phyloP scores from a whole-genome alignment of 257 asterid species.

The Scutellaria minor region DNA sequence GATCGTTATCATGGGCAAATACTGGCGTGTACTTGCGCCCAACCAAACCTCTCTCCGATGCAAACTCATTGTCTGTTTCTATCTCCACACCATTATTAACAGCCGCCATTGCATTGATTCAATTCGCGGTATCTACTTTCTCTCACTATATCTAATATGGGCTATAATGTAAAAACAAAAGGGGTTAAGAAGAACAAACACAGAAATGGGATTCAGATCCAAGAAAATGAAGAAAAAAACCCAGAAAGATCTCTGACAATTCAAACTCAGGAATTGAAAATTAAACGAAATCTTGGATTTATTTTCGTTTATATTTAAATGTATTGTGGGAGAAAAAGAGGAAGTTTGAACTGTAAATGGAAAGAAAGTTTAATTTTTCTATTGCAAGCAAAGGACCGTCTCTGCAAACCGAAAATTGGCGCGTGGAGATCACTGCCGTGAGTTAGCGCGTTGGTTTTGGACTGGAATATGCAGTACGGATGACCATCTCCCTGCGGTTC shows the following conservation, averaged over 20 bases:
- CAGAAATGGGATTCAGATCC: constrained; percentile 45
- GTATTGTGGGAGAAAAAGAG: constrained; percentile 27
- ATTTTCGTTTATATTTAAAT: constrained; percentile 4
- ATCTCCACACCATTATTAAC: constrained; percentile 52
- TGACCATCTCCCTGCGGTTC: constrained; percentile 1
- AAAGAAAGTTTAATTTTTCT: background rate
- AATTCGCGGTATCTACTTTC: constrained; percentile 42
- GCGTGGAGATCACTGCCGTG: constrained; percentile 27
- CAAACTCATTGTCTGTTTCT: constrained; percentile 55
- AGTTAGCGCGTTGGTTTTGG: constrained; percentile 31
- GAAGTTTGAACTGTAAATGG: constrained; percentile 35
- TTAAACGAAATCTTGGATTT: constrained; percentile 30
- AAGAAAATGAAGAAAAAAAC: constrained; percentile 18
- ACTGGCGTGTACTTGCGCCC: constrained; percentile 75
- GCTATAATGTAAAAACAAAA: background rate
- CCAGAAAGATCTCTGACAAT: constrained; percentile 42
- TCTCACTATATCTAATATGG: background rate
- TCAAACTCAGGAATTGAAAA: constrained; percentile 38
- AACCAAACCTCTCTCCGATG: constrained; percentile 56
- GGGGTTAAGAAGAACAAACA: constrained; percentile 33
- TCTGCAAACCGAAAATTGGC: constrained; percentile 36
- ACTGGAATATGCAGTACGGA: background rate
- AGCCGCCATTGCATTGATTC: constrained; percentile 58
- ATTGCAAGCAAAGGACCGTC: constrained; percentile 7
- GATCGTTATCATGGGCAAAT: constrained; percentile 69